Base-by-base conservation (phyloP, 805 yeast species). In the Ogataea degrootiae region DNA sequence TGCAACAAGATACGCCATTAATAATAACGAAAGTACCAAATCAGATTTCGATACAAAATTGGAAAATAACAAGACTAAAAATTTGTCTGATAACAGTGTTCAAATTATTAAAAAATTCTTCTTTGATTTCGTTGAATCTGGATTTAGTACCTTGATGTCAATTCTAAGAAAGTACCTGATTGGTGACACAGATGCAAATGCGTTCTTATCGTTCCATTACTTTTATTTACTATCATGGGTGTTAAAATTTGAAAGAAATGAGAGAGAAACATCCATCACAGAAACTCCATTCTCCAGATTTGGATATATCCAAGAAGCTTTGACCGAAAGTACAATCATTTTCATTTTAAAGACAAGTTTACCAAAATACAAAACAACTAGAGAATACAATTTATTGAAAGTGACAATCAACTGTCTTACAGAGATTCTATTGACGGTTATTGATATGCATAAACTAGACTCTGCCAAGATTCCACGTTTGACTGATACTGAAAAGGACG, bases 141-240 rank as follows among this genome's bases (percentile, higher is more conserved):
- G 90, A 15, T 88, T 87, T 65, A 87, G 87, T 56, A 80, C 80
- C 16, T 64, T 90, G 26, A 69, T 87, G 23, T 43, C 70, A 65
- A 41, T 78, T 29, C 67, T 85, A 12, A 73, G 86, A 9, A 70
- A 59, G 40, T 21, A 46, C 7, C 46, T 52, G 6, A 45, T 47
- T 15, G 53, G 55, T 8, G 53, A 51, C 26, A 65, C 73, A 9
- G 76, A 73, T 36, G 17, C 50, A 21, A 63, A 59, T 51, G 45
- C 63, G 53, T 58, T 61, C 22, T 45, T 62, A 19, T 60, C 60
- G 26, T 64, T 63, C 43, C 80, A 79, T 40, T 90, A 76, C 59
- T 75, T 86, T 38, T 71, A 77, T 48, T 68, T 87, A 6, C 67
- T 77, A 6, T 73, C 87, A 1, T 92, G 97, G 97, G 83, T 89